Percentiles rank a stretch among this genome's conserved stretches.
Evolutionary conservation across 192 early-diverging fungal species (phyloP).

Genomic region (Coemansia sp.): DNA sequence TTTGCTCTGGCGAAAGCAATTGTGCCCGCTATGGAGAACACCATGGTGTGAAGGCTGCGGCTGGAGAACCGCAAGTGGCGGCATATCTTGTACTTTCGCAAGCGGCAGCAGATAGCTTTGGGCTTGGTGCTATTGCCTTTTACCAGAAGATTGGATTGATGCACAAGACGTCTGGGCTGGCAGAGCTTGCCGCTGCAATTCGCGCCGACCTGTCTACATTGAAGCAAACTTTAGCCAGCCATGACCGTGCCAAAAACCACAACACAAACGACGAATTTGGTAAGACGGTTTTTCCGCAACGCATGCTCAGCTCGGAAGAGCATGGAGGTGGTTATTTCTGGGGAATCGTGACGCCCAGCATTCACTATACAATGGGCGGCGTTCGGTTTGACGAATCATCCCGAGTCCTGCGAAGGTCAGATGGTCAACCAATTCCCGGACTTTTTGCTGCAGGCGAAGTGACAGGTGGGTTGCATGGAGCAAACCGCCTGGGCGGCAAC

Average conservation of each 20-base stretch:
- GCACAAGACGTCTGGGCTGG: constrained; percentile 13
- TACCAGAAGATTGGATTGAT: constrained; percentile 52
- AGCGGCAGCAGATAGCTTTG: constrained; percentile 45
- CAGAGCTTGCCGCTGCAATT: constrained; percentile 22
- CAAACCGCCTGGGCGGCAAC: constrained; percentile 93
- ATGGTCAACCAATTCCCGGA: constrained; percentile 71
- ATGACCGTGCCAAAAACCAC: constrained; percentile 62
- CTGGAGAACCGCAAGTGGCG: constrained; percentile 7
- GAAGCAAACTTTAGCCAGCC: constrained; percentile 43
- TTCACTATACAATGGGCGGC: constrained; percentile 87
- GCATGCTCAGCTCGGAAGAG: constrained; percentile 49
- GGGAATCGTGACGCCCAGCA: constrained; percentile 74
- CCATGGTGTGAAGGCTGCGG: too few relatives aligned
- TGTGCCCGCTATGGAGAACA: constrained; percentile 14
- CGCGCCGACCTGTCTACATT: constrained; percentile 54
- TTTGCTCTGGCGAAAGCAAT: constrained; percentile 26
- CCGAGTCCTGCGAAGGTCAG: constrained; percentile 37
- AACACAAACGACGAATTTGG: constrained; percentile 68
- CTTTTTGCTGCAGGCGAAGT: constrained; percentile 92
- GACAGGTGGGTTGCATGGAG: constrained; percentile 94
- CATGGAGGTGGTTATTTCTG: constrained; percentile 60
- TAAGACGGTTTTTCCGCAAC: constrained; percentile 70
- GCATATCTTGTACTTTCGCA: constrained; percentile 54
- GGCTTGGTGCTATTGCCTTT: constrained; percentile 45
- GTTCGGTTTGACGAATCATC: constrained; percentile 38